Base-by-base conservation (phyloP, 208 protist species). In the Crithidia mellificae region DNA sequence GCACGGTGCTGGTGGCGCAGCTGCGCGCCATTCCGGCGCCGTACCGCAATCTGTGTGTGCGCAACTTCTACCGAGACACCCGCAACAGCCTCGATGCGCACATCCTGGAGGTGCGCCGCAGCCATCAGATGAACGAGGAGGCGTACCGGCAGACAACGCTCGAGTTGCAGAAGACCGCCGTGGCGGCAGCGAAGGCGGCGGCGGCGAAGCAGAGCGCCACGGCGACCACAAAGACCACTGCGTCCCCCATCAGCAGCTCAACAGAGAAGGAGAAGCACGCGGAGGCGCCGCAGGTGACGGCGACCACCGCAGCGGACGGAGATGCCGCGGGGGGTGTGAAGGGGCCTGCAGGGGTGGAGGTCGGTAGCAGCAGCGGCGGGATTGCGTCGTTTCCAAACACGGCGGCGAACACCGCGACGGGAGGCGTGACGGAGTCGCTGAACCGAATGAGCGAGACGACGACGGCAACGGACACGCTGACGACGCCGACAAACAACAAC, bases 1-100 rank as follows among this genome's bases (percentile, higher is more conserved):
- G 81, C 12, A 53, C 46, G 49, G 73, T 87, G 0, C 32, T 94
- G 17, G 76, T 94, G 63, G 79, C 74, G 41, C 88, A 94, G 74
- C 59, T 59, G 32, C 69, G 64, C n/a, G 47, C 68, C 8, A 51
- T 85, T n/a, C 67, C 81, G 0, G 71, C 63, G 4, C 27, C 82
- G 3, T 77, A 68, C 63, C 79, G 72, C 11, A 65, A 75, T 44
- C 43, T 68, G 50, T 65, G 32, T 38, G 63, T 87, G 9, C 41
- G 78, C 27, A 72, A 72, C 15, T 90, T 85, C 56, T 74, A 83
- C 66, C 55, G 27, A 7, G 73, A 78, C 36, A 47, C 79, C 19
- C 36, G 22, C 34, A 44, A 63, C 39, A 78, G 63, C 27, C 56
- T 83, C 15, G 73, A 81, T 32, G 74, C 85, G 39, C 72, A 67